Percentiles rank a stretch among this genome's conserved stretches.
Conservation (phyloP, 768 basidiomycete genomes). For the Leccinellum luteum region DNA sequence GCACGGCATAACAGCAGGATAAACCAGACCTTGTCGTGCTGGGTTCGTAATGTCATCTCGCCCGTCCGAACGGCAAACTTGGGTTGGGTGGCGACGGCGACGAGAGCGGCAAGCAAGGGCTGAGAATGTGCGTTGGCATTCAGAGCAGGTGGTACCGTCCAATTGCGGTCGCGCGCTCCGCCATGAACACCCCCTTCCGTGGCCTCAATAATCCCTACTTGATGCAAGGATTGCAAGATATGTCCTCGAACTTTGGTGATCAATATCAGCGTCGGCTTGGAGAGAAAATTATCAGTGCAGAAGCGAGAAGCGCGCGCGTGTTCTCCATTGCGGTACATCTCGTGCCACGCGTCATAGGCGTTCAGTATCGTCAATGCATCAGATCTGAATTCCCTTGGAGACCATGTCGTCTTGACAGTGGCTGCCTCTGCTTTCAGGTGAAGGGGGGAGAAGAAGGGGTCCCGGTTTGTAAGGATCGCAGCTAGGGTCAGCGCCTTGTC, state of each 20-base stretch:
- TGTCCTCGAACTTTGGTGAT: conserved; percentile 81
- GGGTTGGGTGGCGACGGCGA: conserved; percentile 83
- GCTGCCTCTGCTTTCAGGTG: conserved; percentile 70
- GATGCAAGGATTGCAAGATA: conserved; percentile 71
- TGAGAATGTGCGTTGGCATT: conserved; percentile 71
- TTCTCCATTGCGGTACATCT: conserved; percentile 62
- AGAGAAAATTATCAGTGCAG: conserved; percentile 82
- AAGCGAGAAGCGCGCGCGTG: conserved; percentile 70
- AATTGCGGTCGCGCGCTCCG: conserved; percentile 31
- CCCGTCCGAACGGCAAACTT: conserved; percentile 83
- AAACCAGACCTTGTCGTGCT: conserved; percentile 72
- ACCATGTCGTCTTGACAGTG: conserved; percentile 74
- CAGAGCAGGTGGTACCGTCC: conserved; percentile 60
- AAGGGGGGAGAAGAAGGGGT: conserved; percentile 86
- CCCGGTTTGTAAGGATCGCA: conserved; percentile 86
- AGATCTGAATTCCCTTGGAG: conserved; percentile 74
- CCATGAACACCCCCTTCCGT: conserved; percentile 59
- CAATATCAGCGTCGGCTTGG: conserved; percentile 77
- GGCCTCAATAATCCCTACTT: conserved; percentile 78
- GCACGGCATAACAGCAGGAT: conserved; percentile 1
- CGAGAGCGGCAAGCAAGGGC: conserved; percentile 78
- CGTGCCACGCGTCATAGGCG: conserved; percentile 84
- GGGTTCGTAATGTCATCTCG: conserved; percentile 67
- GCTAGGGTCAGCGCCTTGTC: conserved; percentile 86
- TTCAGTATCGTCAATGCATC: conserved; percentile 77